These are phyloP conservation scores for Saturnispora sekii DNA, from an alignment of 805 yeast species.

Conservation along the genomic window DNA sequence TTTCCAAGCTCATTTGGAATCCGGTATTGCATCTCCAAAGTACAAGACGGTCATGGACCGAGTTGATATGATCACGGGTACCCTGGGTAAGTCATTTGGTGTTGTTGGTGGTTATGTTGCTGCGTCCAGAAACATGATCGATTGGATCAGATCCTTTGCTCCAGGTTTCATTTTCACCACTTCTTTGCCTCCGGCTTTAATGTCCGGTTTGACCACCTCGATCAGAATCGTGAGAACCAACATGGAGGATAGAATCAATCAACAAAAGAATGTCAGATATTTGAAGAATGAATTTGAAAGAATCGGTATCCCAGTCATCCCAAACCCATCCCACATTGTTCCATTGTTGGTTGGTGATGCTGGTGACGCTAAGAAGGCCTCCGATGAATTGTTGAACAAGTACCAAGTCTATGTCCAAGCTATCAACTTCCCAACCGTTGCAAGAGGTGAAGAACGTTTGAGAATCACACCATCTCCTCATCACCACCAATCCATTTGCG, in stretches of 20 bases:
- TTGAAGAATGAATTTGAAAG: constrained; percentile 63
- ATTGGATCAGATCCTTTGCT: constrained; percentile 92
- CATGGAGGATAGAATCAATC: constrained; percentile 67
- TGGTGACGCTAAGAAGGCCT: constrained; percentile 80
- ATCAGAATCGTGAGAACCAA: constrained; percentile 76
- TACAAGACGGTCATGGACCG: constrained; percentile 68
- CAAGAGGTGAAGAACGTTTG: constrained; percentile 90
- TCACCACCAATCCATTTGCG: constrained; percentile 68
- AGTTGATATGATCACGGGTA: constrained; percentile 94
- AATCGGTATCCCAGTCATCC: constrained; percentile 88
- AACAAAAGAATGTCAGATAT: constrained; percentile 78
- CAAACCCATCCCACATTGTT: constrained; percentile 95
- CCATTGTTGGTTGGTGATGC: constrained; percentile 96
- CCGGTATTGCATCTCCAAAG: constrained; percentile 50
- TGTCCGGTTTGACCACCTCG: constrained; percentile 92
- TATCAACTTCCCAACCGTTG: constrained; percentile 96
- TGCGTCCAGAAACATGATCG: constrained; percentile 71
- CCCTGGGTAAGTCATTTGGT: constrained; percentile 95
- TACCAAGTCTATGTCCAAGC: constrained; percentile 94
- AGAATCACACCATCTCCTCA: constrained; percentile 99
- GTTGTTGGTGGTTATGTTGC: constrained; percentile 98
- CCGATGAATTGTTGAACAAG: constrained; percentile 76
- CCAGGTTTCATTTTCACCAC: constrained; percentile 98
- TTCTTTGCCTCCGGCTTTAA: constrained; percentile 90
- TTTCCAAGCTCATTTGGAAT: constrained; percentile 67